Conservation (phyloP, 2,329 filamentous ascomycete species). For the Phaeosphaeriaceae sp. region DNA sequence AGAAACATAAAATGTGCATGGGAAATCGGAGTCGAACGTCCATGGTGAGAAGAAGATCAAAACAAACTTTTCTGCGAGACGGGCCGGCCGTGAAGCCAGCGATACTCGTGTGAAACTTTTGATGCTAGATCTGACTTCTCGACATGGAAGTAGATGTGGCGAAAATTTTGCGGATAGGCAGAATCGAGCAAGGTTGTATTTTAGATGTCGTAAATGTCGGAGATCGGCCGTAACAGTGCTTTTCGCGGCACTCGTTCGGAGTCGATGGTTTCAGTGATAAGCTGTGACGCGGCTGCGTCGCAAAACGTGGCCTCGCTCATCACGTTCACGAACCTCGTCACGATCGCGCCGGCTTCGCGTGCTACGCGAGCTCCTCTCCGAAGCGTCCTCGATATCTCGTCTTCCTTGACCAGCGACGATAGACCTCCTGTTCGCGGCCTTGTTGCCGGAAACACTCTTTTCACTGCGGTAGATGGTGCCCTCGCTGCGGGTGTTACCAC, state of each 20-base stretch:
- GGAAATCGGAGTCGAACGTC: constrained; percentile 31
- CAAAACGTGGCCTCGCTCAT: constrained; percentile 26
- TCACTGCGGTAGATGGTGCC: constrained; percentile 40
- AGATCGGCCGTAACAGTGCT: not conserved
- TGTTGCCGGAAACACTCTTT: constrained; percentile 29
- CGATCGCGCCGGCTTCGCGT: constrained; percentile 34
- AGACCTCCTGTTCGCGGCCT: constrained; percentile 24
- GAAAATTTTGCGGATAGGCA: constrained; percentile 7
- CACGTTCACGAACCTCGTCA: constrained; percentile 17
- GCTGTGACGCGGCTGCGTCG: constrained; percentile 28
- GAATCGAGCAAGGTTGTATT: constrained; percentile 10
- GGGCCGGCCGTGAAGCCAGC: constrained; percentile 8
- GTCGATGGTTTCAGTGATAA: constrained; percentile 23
- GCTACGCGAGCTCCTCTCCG: constrained; percentile 36
- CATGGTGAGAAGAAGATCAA: constrained; percentile 17
- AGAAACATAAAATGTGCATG: constrained; percentile 22
- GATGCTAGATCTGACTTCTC: constrained; percentile 15
- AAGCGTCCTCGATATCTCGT: constrained; percentile 41
- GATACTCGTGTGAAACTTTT: constrained; percentile 26
- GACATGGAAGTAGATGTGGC: constrained; percentile 10
- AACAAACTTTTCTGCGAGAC: constrained; percentile 27
- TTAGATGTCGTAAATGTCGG: constrained; percentile 15
- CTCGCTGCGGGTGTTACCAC: constrained; percentile 25
- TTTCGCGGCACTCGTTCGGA: not conserved
- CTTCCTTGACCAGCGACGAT: constrained; percentile 25